phyloP scores from a whole-genome alignment of 2,329 filamentous ascomycete genomes.

The Aspergillus terreus region DNA sequence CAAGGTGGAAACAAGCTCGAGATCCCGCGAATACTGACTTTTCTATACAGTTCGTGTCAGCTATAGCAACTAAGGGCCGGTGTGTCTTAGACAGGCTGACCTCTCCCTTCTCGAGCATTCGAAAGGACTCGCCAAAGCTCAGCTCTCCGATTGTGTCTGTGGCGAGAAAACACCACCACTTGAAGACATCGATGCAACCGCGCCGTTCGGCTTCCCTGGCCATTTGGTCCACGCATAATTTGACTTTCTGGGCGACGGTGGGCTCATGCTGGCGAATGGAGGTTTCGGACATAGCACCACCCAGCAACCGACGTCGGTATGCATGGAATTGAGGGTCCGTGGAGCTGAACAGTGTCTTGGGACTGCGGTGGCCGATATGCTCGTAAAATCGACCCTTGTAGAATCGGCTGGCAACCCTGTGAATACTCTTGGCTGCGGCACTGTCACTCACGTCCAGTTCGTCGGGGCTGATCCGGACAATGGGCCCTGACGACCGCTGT shows the following conservation, averaged over 20 bases:
- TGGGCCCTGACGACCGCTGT: conserved; percentile 17
- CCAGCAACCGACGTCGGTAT: conserved; percentile 29
- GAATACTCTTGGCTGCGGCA: conserved; percentile 28
- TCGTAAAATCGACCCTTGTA: conserved; percentile 33
- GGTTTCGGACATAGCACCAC: conserved; percentile 42
- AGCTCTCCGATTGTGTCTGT: conserved; percentile 55
- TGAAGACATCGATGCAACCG: conserved; percentile 45
- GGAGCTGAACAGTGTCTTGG: conserved; percentile 40
- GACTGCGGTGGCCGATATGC: conserved; percentile 13
- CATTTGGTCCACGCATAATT: conserved; percentile 44
- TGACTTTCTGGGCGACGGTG: conserved; percentile 34
- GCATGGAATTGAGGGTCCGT: conserved; percentile 34
- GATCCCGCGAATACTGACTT: too few relatives aligned
- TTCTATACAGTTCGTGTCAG: too few relatives aligned
- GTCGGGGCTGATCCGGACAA: conserved; percentile 25
- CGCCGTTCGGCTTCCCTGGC: conserved; percentile 38
- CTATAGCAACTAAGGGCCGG: too few relatives aligned
- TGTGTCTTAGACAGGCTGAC: too few relatives aligned
- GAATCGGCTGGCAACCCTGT: conserved; percentile 30
- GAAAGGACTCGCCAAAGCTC: conserved; percentile 54
- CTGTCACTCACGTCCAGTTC: conserved; percentile 38
- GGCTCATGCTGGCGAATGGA: conserved; percentile 34
- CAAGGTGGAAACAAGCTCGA: too few relatives aligned
- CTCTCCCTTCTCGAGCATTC: conserved; percentile 45
- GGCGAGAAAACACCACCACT: conserved; percentile 54